phyloP scores from a whole-genome alignment of 139 green algal species.

The Tetraselmis striata region DNA sequence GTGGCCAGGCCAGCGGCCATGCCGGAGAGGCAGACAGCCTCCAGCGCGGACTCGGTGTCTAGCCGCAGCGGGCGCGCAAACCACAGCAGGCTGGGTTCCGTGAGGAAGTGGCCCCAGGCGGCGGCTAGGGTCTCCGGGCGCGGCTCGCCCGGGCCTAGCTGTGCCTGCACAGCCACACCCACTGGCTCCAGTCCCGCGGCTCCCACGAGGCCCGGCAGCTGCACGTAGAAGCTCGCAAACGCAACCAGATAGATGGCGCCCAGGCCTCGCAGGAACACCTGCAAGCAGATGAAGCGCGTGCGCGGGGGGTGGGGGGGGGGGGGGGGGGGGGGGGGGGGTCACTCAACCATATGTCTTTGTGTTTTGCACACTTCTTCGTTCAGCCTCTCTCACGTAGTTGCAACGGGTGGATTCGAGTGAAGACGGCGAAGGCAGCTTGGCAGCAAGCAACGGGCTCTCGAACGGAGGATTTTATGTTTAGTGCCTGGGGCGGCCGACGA shows the following conservation, averaged over 20 bases:
- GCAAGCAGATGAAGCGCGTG: no score
- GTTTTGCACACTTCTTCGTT: no score
- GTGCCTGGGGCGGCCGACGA: no score
- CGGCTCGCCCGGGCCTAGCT: neutral
- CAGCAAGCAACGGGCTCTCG: no score
- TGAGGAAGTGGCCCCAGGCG: neutral
- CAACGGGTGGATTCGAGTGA: no score
- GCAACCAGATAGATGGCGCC: neutral
- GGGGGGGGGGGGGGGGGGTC: no score
- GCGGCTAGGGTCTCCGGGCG: neutral
- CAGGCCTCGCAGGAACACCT: constrained; percentile 1
- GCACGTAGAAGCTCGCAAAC: constrained; percentile 1
- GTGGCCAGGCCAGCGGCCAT: neutral
- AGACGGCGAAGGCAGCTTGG: no score
- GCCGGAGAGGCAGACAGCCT: neutral
- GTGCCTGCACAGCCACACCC: no score
- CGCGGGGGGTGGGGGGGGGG: no score
- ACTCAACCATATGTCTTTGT: no score
- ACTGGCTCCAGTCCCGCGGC: neutral
- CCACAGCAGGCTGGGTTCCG: neutral
- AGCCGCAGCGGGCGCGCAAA: neutral
- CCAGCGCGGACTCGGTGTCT: neutral
- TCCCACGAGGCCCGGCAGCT: constrained; percentile 2
- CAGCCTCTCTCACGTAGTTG: no score
- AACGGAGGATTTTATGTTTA: no score